A percentile compares a stretch with the other conserved stretches of the same genome.
Evolutionary conservation across 306 rosid species (phyloP).

Genomic region (Ormosia emarginata): DNA sequence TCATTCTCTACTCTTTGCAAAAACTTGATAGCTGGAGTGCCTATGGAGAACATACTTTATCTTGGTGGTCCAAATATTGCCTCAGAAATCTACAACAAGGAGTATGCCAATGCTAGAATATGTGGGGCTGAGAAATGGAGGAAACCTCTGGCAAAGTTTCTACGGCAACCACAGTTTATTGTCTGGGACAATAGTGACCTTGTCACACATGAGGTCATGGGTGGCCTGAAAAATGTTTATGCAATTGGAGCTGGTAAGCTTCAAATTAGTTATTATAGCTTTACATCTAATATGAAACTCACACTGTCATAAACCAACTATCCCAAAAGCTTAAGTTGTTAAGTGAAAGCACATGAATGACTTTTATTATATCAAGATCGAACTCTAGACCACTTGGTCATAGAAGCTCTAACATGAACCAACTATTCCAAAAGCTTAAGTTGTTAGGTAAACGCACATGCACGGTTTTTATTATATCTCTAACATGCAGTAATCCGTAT

Average conservation of each 20-base stretch:
- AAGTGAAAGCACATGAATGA: no score
- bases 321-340: no score
- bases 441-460: no score
- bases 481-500: not conserved
- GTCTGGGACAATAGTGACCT: constrained; percentile 99
- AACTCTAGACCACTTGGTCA: no score
- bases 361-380: no score
- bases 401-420: no score
- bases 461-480: no score
- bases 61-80: constrained; percentile 98
- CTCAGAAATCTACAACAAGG: constrained; percentile 87
- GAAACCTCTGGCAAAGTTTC: constrained; percentile 77
- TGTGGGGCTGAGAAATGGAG: constrained; percentile 97
- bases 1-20: not conserved
- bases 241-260: constrained; percentile 91
- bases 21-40: constrained; percentile 60
- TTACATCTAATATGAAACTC: not conserved
- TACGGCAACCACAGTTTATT: constrained; percentile 80
- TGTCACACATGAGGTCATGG: constrained; percentile 95
- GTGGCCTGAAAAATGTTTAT: constrained; percentile 93
- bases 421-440: no score
- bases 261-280: not conserved
- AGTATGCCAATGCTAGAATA: constrained; percentile 94
- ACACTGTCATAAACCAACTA: no score
- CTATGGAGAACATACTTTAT: constrained; percentile 88